Base-by-base conservation (phyloP, 148 eudicot genomes). In the Nyssa sinensis region DNA sequence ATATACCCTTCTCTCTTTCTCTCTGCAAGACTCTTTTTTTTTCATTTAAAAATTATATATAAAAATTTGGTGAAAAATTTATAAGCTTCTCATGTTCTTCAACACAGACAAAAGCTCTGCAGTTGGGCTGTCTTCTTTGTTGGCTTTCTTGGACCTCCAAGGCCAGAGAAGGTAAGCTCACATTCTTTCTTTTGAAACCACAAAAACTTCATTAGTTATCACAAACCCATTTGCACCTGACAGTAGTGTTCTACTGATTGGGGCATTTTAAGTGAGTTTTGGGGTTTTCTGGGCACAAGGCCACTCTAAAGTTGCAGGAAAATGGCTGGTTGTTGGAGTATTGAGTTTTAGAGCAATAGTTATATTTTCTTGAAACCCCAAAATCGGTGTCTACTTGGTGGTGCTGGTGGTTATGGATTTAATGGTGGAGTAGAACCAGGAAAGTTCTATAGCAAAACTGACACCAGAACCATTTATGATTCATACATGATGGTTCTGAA, bases 371-470 rank as follows among this genome's bases (percentile, higher is more conserved):
- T n/a, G n/a, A n/a, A n/a, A n/a, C n/a, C n/a, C n/a, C n/a, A n/a
- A n/a, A 39, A n/a, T n/a, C n/a, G n/a, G n/a, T n/a, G n/a, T n/a
- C n/a, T n/a, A n/a, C n/a, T n/a, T n/a, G n/a, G n/a, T 31, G 61
- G 62, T 63, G 30, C 64, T 62, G 41, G 71, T 69, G 62, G 69
- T 61, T 70, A 62, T 67, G 74, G n/a, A n/a, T n/a, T n/a, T n/a
- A 65, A 63, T 72, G 71, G 64, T 83, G 69, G 73, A 74, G 86
- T 30, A 67, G 68, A n/a, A n/a, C n/a, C n/a, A n/a, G n/a, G n/a
- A n/a, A n/a, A n/a, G n/a, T n/a, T n/a, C n/a, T n/a, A n/a, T n/a
- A n/a, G n/a, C n/a, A n/a, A n/a, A n/a, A n/a, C n/a, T n/a, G n/a
- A n/a, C n/a, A n/a, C n/a, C n/a, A n/a, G n/a, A n/a, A n/a, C n/a